A percentile compares a stretch with the other conserved stretches of the same genome.
Evolutionary conservation across 768 basidiomycete species (phyloP).

Genomic region (Mycena leptocephala): DNA sequence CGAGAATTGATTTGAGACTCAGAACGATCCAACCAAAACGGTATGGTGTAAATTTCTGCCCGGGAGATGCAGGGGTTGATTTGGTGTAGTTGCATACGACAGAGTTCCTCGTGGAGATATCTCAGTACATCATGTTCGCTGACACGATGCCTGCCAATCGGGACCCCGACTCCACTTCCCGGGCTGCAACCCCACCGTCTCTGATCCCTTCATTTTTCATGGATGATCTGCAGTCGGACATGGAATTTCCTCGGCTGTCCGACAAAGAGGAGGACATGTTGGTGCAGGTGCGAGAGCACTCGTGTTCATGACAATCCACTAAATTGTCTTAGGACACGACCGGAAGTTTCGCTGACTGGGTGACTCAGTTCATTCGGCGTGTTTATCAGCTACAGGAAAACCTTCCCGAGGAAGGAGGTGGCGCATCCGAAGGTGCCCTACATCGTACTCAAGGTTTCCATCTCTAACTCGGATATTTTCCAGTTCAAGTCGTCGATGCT

Average conservation of each 20-base stretch:
- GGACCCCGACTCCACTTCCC: conserved; percentile 49
- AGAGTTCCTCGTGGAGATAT: conserved; percentile 81
- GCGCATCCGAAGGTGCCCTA: conserved; percentile 73
- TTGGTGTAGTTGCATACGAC: conserved; percentile 76
- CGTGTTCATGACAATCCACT: neutral
- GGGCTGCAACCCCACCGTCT: conserved; percentile 43
- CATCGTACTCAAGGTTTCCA: neutral
- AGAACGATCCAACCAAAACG: conserved; percentile 89
- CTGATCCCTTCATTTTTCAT: conserved; percentile 55
- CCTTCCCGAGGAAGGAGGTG: conserved; percentile 87
- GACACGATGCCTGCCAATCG: conserved; percentile 45
- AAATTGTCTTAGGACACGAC: conserved; percentile 68
- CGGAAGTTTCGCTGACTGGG: conserved; percentile 86
- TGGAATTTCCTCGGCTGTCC: conserved; percentile 59
- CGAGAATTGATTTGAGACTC: conserved; percentile 23
- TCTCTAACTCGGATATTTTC: conserved; percentile 10
- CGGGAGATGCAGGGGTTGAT: conserved; percentile 24
- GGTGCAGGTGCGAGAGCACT: conserved; percentile 59
- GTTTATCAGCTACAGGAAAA: conserved; percentile 89
- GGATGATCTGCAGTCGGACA: conserved; percentile 57
- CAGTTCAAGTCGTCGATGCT: conserved; percentile 84
- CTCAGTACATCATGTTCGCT: conserved; percentile 83
- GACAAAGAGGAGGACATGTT: conserved; percentile 81
- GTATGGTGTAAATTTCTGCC: conserved; percentile 54
- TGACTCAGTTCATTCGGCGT: conserved; percentile 84